Base-by-base conservation (phyloP, 495 filamentous ascomycete species). In the Schizothecium vesticola region DNA sequence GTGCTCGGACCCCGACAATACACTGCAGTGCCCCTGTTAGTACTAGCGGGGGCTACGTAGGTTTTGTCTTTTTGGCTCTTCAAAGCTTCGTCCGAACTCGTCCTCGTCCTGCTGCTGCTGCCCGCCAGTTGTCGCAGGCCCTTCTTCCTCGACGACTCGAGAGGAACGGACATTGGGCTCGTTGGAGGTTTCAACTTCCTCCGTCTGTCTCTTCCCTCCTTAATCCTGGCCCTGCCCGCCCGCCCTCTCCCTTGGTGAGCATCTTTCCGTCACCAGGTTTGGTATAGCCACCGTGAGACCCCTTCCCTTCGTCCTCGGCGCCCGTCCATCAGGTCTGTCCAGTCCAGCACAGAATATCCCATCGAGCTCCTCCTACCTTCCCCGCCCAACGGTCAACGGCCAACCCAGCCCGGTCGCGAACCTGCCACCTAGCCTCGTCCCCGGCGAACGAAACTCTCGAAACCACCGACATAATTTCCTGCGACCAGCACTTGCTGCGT, bases 121-220 rank as follows among this genome's bases (percentile, higher is more conserved):
- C 66, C 56, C 63, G 60, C 33, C 59, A 58, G 29, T 51, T 43
- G 55, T 65, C 33, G 61, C 62, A 23, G 56, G 61, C 58, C 61
- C 66, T 33, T 68, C 60, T 26, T 56, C 57, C 62, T 64, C 63
- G 65, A 56, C 56, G 11, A 31, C 3, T 59, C 56, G 56, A 71
- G 60, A 69, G 69, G 67, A 63, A 31, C 67, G 31, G 59, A 63
- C 67, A 65, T 65, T 69, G 56, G 28, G 64, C 64, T 63, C 60
- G 43, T 59, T 55, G 29, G 26, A 63, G 67, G 67, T 29, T 58
- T 67, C 63, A 16, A 65, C 59, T 66, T 65, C 55, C 19, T 51
- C 24, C 28, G 10, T 56, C 56, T 33, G 19, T 55, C 12, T 36
- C 55, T 26, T 43, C 36, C 63, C 28, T 57, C 23, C 24, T 29